These are phyloP conservation scores for Magnaporthiopsis rhizophila DNA, from an alignment of 2,329 filamentous ascomycete species.

Conservation along the genomic window DNA sequence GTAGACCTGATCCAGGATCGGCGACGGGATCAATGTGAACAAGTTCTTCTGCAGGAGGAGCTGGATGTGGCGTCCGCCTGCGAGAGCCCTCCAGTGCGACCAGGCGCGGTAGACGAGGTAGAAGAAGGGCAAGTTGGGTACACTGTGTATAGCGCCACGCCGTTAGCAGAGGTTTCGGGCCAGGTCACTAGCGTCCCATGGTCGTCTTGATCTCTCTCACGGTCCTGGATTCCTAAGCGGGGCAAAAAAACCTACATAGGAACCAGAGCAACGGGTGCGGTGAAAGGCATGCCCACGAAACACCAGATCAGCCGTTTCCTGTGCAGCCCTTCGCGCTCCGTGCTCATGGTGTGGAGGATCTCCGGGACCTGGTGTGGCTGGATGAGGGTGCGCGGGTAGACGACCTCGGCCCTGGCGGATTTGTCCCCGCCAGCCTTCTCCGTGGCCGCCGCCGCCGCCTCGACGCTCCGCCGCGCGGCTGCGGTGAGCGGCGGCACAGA, in stretches of 20 bases:
- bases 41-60: slow-evolving; percentile 71
- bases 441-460: slow-evolving; percentile 25
- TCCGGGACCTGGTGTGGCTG: slow-evolving; percentile 52
- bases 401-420: slow-evolving; percentile 59
- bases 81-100: slow-evolving; percentile 83
- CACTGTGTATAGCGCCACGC: slow-evolving; percentile 34
- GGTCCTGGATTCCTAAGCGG: neutral
- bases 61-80: slow-evolving; percentile 76
- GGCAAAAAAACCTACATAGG: slow-evolving; percentile 60
- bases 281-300: slow-evolving; percentile 73
- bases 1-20: slow-evolving; percentile 69
- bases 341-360: slow-evolving; percentile 64
- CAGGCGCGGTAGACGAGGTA: slow-evolving; percentile 87
- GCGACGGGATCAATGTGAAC: slow-evolving; percentile 56
- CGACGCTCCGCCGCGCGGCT: slow-evolving; percentile 51
- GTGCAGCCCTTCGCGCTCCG: slow-evolving; percentile 74
- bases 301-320: slow-evolving; percentile 72
- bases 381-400: slow-evolving; percentile 69
- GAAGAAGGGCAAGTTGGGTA: slow-evolving; percentile 95
- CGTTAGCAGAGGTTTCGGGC: neutral
- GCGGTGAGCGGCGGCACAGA: slow-evolving; percentile 74
- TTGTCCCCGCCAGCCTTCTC: slow-evolving; percentile 21
- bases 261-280: slow-evolving; percentile 72
- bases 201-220: neutral
- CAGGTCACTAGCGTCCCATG: neutral